Conservation (phyloP, 306 rosid species). For the Luffa acutangula region DNA sequence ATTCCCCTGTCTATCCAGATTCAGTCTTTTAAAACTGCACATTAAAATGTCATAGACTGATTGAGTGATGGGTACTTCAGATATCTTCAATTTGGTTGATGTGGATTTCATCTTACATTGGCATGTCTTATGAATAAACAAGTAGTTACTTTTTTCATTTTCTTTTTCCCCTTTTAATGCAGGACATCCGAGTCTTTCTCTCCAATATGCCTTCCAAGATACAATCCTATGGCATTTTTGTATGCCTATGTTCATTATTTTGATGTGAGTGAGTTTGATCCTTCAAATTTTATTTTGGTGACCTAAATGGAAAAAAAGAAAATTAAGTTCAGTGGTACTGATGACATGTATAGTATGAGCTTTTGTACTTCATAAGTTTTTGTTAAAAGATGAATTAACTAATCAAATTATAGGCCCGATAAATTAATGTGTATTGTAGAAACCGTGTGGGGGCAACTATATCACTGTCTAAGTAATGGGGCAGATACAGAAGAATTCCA, state of each 20-base stretch:
- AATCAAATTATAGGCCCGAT: not conserved
- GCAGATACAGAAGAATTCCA: no score
- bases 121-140: not conserved
- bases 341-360: not conserved
- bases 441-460: not conserved
- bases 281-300: not conserved
- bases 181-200: constrained; percentile 93
- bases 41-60: not conserved
- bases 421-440: not conserved
- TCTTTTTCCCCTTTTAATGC: constrained; percentile 28
- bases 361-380: not conserved
- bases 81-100: not conserved
- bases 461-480: not conserved
- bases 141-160: not conserved
- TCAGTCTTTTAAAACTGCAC: not conserved
- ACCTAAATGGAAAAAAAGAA: not conserved
- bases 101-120: constrained; percentile 1
- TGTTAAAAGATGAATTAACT: not conserved
- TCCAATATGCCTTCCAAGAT: constrained; percentile 97
- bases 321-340: not conserved
- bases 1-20: not conserved
- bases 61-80: not conserved
- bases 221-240: constrained; percentile 84
- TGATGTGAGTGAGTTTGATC: constrained; percentile 51
- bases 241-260: constrained; percentile 80